Base-by-base conservation (phyloP, 805 yeast species). In the Danielozyma ontarioensis region DNA sequence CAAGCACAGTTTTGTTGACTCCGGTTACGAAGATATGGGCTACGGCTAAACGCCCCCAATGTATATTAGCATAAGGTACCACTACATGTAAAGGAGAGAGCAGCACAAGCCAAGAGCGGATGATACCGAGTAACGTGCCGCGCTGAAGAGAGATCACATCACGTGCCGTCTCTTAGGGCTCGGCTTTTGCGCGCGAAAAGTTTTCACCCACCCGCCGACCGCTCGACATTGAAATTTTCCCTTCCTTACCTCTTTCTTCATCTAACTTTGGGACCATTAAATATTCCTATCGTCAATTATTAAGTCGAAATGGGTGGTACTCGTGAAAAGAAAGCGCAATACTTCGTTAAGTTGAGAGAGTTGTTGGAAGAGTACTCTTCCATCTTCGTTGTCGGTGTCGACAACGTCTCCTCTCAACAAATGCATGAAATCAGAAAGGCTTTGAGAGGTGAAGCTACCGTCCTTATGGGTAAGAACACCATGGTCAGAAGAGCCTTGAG, bases 381-480 rank as follows among this genome's bases (percentile, higher is more conserved):
- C 55, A 78, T 90, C 79, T 93, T 93, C 90, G 71, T 93, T 57
- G 97, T 93, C 66, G 97, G 97, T 74, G 97, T 93, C 59, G 99
- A 93, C 78, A 93, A 93, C 80, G 99, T 93, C 67, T 86, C 97
- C 53, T 93, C 99, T 57, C 98, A 93, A 80, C 98, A 93, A 78
- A 89, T 93, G 96, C 99, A 93, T 78, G 95, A 93, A 80, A 80
- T 88, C 78, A 88, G 99, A 84, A 88, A 84, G 80, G 72, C 87
- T 51, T 82, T 93, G 63, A 88, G 99, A 78, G 85, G 87, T 54
- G 83, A 80, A 43, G 98, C 93, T 62, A 93, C 85, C 55, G 89
- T 93, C 54, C 76, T 93, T 63, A 93, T 93, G 98, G 99, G 99
- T 78, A 93, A 93, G 85, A 93, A 93, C 96, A 93, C 99, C 80